phyloP scores from a whole-genome alignment of 75 land plant genomes.

The Pinus taeda region DNA sequence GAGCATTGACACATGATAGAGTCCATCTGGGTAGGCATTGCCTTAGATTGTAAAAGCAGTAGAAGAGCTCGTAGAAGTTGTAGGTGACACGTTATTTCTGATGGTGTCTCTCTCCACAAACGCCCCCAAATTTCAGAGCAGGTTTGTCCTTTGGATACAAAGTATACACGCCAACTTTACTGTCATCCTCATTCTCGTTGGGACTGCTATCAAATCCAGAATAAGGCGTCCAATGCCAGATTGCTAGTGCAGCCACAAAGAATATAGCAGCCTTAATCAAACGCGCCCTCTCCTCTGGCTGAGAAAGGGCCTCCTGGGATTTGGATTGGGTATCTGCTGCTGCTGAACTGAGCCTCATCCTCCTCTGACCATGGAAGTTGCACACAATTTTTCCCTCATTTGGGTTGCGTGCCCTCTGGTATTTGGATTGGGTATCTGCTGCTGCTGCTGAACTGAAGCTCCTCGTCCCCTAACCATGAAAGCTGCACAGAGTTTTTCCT shows the following conservation, averaged over 20 bases:
- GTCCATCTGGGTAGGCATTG: constrained; percentile 74
- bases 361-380: no score
- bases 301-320: neutral
- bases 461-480: no score
- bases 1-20: constrained; percentile 51
- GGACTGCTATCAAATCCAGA: neutral
- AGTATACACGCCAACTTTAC: constrained; percentile 20
- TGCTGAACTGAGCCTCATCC: no score
- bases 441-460: no score
- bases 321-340: neutral
- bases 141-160: constrained; percentile 36
- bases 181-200: constrained; percentile 3
- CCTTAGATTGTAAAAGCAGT: constrained; percentile 51
- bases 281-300: neutral
- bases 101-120: constrained; percentile 1
- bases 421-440: no score
- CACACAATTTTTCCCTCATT: no score
- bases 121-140: constrained; percentile 12
- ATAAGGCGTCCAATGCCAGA: constrained; percentile 4
- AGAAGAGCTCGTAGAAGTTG: constrained; percentile 15
- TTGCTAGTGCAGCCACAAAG: neutral
- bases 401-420: no score
- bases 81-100: neutral
- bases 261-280: neutral
- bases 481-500: no score